Conservation (phyloP, 2,329 filamentous ascomycete genomes). For the Aspergillus quadrilineatus region DNA sequence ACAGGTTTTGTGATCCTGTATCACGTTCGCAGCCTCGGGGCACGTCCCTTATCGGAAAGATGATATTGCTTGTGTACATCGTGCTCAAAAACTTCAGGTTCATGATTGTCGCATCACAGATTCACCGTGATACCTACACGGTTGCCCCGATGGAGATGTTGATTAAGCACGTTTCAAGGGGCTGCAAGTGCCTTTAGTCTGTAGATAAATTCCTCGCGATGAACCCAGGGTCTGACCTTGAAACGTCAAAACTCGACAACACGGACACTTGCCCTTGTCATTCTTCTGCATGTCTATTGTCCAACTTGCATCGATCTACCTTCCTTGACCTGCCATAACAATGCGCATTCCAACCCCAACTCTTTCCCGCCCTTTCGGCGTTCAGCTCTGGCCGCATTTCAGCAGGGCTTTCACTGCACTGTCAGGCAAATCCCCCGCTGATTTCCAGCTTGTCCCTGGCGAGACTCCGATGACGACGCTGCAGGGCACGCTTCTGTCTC, state of each 20-base stretch:
- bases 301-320: not conserved
- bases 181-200: not conserved
- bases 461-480: conserved; percentile 88
- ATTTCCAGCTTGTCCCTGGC: conserved; percentile 81
- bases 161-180: not conserved
- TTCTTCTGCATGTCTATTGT: not conserved
- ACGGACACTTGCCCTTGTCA: not conserved
- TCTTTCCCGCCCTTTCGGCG: conserved; percentile 86
- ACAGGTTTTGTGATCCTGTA: not conserved
- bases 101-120: not conserved
- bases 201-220: not conserved
- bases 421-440: conserved; percentile 76
- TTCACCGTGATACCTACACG: not conserved
- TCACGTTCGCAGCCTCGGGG: not conserved
- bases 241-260: not conserved
- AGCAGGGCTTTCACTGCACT: conserved; percentile 76
- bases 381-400: conserved; percentile 93
- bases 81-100: too few species aligned
- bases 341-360: conserved; percentile 65
- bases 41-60: not conserved
- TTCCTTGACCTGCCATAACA: conserved; percentile 21
- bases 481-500: conserved; percentile 74
- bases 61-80: not conserved
- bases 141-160: not conserved
- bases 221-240: not conserved